Evolutionary conservation across 306 rosid species (phyloP).

Genomic region (Hylodesmum podocarpum): DNA sequence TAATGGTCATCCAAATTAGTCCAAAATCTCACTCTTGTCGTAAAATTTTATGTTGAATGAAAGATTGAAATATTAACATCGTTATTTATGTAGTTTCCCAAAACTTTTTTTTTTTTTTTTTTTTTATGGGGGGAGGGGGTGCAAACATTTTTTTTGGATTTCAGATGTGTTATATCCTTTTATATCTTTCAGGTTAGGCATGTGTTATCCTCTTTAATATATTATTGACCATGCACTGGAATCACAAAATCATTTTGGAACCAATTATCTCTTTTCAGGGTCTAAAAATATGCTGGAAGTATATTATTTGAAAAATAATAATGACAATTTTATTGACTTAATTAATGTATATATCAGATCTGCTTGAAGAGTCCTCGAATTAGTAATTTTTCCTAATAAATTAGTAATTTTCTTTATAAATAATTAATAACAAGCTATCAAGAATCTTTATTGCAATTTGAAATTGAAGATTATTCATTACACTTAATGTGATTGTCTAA

Average conservation of each 20-base stretch:
- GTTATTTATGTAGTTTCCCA: background rate
- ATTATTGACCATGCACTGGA: background rate
- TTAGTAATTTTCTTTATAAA: background rate
- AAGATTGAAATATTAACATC: background rate
- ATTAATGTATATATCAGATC: background rate
- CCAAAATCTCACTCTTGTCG: background rate
- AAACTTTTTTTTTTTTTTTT: background rate
- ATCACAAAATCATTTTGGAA: conserved; percentile 9
- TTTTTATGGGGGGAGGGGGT: too few species aligned
- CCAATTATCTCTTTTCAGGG: background rate
- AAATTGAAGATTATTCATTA: conserved; percentile 18
- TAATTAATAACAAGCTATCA: background rate
- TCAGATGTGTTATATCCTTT: background rate
- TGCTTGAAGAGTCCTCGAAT: background rate
- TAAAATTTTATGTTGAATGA: background rate
- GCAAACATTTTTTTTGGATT: background rate
- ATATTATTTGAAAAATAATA: background rate
- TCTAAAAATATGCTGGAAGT: background rate
- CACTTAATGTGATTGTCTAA: conserved; percentile 21
- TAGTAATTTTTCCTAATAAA: background rate
- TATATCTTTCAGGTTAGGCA: background rate
- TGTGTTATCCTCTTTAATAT: conserved; percentile 5
- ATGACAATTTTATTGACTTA: background rate
- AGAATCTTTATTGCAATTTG: background rate
- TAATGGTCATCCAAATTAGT: background rate